A percentile compares a stretch with the other conserved stretches of the same genome.
phyloP scores from a whole-genome alignment of 768 basidiomycete genomes.

The Lanmaoa rubissima region DNA sequence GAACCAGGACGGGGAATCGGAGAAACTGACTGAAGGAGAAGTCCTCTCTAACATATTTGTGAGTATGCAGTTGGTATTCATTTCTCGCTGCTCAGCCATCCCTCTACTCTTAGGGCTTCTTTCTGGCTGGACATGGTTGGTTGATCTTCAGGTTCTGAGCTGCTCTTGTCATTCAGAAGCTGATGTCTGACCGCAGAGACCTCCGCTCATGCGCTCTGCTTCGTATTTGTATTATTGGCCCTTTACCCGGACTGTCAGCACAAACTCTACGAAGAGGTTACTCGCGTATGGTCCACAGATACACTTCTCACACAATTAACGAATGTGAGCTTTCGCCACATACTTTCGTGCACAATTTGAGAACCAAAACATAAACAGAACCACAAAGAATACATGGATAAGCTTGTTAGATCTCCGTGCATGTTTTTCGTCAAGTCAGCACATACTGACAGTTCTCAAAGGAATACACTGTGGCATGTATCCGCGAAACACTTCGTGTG shows the following conservation, averaged over 20 bases:
- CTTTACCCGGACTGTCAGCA: slow-evolving; percentile 49
- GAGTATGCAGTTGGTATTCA: slow-evolving; percentile 11
- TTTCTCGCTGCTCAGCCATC: not conserved
- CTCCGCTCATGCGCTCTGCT: slow-evolving; percentile 43
- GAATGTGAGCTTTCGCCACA: slow-evolving; percentile 26
- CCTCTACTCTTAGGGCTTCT: slow-evolving; percentile 35
- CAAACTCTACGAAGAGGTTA: slow-evolving; percentile 42
- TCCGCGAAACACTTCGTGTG: slow-evolving; percentile 47
- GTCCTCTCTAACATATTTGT: slow-evolving; percentile 50
- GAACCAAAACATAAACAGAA: slow-evolving; percentile 26
- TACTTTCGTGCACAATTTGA: not conserved
- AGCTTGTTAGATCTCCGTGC: slow-evolving; percentile 31
- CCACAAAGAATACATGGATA: slow-evolving; percentile 39
- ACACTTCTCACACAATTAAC: slow-evolving; percentile 23
- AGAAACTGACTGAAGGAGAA: slow-evolving; percentile 43
- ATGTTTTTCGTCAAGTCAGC: not conserved
- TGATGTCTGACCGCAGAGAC: slow-evolving; percentile 40
- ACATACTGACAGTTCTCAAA: slow-evolving; percentile 16
- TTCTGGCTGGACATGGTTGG: slow-evolving; percentile 49
- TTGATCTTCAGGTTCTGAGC: not conserved
- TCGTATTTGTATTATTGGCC: slow-evolving; percentile 44
- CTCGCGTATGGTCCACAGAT: slow-evolving; percentile 39
- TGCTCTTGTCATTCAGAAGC: not conserved
- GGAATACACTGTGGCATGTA: slow-evolving; percentile 43
- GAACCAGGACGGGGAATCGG: slow-evolving; percentile 29